Conservation (phyloP, 2,329 filamentous ascomycete species). For the Sporothrix phasma region DNA sequence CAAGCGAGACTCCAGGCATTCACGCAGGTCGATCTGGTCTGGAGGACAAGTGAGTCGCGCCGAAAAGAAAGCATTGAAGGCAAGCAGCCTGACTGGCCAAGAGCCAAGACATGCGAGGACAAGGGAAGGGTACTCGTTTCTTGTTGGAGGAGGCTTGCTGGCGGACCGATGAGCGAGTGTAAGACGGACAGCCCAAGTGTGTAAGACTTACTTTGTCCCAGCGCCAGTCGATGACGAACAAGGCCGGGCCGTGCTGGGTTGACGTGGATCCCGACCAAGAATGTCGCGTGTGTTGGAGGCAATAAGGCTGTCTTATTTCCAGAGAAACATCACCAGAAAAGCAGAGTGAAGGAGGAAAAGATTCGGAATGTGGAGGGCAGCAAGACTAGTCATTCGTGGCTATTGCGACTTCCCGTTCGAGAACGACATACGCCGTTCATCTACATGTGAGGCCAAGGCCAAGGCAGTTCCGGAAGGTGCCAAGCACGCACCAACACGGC, state of each 20-base stretch:
- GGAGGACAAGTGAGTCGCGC: not conserved
- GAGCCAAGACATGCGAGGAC: not conserved
- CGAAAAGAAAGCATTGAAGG: not conserved
- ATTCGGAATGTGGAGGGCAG: not conserved
- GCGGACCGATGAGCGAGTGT: too few species aligned
- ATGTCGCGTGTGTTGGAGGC: not conserved
- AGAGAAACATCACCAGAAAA: too few species aligned
- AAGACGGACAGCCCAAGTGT: not conserved
- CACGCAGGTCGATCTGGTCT: not conserved
- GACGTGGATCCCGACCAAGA: not conserved
- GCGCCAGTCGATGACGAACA: slow-evolving; percentile 4
- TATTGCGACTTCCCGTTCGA: not conserved
- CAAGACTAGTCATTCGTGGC: not conserved
- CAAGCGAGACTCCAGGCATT: too few species aligned
- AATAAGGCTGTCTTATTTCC: not conserved
- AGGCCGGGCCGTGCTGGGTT: not conserved
- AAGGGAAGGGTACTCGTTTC: not conserved
- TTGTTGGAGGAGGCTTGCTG: too few species aligned
- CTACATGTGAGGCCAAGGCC: not conserved
- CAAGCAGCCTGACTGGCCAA: not conserved
- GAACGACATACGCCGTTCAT: too few species aligned
- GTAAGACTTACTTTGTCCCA: too few species aligned
- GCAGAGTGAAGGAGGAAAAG: not conserved
- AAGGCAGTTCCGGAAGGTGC: not conserved
- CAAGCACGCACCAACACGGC: slow-evolving; percentile 1